phyloP scores from a whole-genome alignment of 177 flowering plant species.

The Vitis hybrid region DNA sequence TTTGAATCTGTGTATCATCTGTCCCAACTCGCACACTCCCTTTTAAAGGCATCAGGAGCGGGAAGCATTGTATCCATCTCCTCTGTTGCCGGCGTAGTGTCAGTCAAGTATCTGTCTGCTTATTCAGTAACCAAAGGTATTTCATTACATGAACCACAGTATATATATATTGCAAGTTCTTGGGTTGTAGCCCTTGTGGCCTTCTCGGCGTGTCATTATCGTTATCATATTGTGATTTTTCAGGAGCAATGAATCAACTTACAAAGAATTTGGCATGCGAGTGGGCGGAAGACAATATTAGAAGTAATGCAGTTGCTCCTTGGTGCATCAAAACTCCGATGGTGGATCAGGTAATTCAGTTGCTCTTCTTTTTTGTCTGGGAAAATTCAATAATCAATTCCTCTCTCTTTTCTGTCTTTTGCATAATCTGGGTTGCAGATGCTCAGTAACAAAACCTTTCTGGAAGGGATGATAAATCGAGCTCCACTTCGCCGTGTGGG shows the following conservation, averaged over 20 bases:
- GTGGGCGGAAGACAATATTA: constrained; percentile 39
- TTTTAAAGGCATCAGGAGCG: too few species aligned
- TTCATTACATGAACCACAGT: too few species aligned
- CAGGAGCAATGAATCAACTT: constrained; percentile 39
- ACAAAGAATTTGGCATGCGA: constrained; percentile 37
- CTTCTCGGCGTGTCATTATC: too few species aligned
- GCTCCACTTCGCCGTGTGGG: too few species aligned
- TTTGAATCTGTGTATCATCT: constrained; percentile 19
- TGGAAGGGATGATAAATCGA: too few species aligned
- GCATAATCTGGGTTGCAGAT: too few species aligned
- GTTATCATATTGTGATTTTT: background rate
- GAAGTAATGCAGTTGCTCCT: constrained; percentile 53
- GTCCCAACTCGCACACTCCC: background rate
- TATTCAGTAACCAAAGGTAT: background rate
- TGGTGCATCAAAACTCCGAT: constrained; percentile 57
- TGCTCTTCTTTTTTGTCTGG: too few species aligned
- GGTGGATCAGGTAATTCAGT: constrained; percentile 43
- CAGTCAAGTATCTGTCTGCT: too few species aligned
- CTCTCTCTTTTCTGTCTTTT: background rate
- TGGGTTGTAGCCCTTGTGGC: too few species aligned
- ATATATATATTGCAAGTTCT: background rate
- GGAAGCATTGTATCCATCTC: background rate
- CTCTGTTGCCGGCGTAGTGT: too few species aligned
- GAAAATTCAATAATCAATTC: background rate
- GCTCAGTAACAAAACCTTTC: too few species aligned